Percentiles rank a stretch among this genome's conserved stretches.
phyloP scores from a whole-genome alignment of 2,329 filamentous ascomycete genomes.

The Pseudonectria buxi region DNA sequence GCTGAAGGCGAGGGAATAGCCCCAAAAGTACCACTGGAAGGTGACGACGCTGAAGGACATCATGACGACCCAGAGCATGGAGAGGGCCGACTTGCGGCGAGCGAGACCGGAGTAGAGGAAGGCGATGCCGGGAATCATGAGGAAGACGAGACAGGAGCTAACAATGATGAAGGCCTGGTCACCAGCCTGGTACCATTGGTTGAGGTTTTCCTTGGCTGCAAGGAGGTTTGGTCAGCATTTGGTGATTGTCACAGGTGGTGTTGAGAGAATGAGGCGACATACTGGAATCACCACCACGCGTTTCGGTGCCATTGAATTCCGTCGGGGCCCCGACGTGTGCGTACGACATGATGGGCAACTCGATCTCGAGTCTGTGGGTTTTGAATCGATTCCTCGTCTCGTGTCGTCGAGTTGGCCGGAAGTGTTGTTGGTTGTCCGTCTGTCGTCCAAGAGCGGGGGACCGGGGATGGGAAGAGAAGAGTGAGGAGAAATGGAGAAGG shows the following conservation, averaged over 20 bases:
- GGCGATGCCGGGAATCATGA: slow-evolving; percentile 95
- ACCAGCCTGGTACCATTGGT: slow-evolving; percentile 89
- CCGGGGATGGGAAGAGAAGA: neutral
- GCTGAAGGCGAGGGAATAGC: slow-evolving; percentile 91
- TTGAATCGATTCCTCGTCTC: neutral
- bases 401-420: neutral
- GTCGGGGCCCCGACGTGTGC: slow-evolving; percentile 51
- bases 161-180: slow-evolving; percentile 93
- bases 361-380: neutral
- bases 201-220: slow-evolving; percentile 75
- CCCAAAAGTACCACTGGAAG: slow-evolving; percentile 99
- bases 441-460: too few relatives aligned
- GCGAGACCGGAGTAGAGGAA: slow-evolving; percentile 97
- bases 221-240: slow-evolving; percentile 3
- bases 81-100: slow-evolving; percentile 94
- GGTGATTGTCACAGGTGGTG: too few relatives aligned
- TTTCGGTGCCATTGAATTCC: slow-evolving; percentile 56
- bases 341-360: slow-evolving; percentile 47
- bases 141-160: slow-evolving; percentile 82
- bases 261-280: slow-evolving; percentile 30
- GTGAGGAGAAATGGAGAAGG: slow-evolving; percentile 1
- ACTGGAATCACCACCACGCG: slow-evolving; percentile 73
- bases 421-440: too few relatives aligned
- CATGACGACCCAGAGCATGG: slow-evolving; percentile 97
- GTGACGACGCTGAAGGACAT: slow-evolving; percentile 83